Evolutionary conservation across 192 early-diverging fungal species (phyloP).

Genomic region (Coemansia javaensis): DNA sequence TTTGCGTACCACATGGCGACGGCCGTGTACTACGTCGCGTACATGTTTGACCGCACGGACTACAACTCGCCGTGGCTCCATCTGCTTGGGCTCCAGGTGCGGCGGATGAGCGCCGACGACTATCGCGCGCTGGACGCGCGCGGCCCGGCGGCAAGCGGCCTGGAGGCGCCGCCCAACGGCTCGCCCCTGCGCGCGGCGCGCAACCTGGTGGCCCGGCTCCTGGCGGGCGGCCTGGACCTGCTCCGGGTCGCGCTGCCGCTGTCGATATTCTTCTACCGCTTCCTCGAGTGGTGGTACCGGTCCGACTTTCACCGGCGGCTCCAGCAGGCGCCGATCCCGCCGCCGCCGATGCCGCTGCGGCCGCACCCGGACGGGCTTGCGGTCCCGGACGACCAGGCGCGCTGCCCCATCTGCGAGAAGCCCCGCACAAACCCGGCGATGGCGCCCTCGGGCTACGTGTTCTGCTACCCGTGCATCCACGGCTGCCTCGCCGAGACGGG

Average conservation of each 20-base stretch:
- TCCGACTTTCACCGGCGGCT: conserved; percentile 66
- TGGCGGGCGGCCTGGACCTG: conserved; percentile 57
- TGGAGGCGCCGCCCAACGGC: conserved; percentile 38
- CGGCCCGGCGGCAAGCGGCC: conserved; percentile 36
- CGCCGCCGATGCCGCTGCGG: conserved; percentile 69
- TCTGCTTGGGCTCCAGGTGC: conserved; percentile 69
- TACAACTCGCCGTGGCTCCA: conserved; percentile 84
- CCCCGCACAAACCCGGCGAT: conserved; percentile 81
- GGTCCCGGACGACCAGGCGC: conserved; percentile 64
- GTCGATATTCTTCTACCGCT: conserved; percentile 90
- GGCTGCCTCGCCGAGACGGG: conserved; percentile 65
- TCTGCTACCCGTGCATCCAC: conserved; percentile 88
- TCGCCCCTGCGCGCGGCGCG: conserved; percentile 31
- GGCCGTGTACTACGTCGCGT: conserved; percentile 68
- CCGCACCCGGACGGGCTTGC: conserved; percentile 72
- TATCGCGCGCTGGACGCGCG: conserved; percentile 54
- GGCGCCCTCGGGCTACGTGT: conserved; percentile 84
- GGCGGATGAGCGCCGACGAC: conserved; percentile 75
- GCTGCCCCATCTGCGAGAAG: conserved; percentile 74
- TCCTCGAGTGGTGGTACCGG: conserved; percentile 95
- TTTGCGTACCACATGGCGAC: conserved; percentile 62
- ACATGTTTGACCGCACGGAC: conserved; percentile 78
- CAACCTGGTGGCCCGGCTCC: conserved; percentile 50
- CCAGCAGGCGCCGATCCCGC: conserved; percentile 55
- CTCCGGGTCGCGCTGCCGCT: conserved; percentile 77